Evolutionary conservation across 1,139 yeast genomes (phyloP).

Genomic region (Lodderomyces oxycetoniae): DNA sequence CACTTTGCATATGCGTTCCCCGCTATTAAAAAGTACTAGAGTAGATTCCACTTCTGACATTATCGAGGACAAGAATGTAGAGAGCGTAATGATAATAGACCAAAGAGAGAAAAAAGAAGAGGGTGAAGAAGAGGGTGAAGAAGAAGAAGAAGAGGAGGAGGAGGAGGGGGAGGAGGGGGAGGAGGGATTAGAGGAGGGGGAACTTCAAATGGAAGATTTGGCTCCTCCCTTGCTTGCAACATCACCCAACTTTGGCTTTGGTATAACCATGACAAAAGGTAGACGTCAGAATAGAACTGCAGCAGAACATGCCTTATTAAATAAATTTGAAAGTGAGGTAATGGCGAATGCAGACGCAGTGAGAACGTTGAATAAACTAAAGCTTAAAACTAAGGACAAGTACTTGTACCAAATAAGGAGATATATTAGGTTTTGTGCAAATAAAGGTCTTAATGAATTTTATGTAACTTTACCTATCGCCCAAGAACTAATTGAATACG

Average conservation of each 20-base stretch:
- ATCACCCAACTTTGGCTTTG: not conserved
- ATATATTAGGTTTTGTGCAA: constrained; percentile 12
- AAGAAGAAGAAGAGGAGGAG: not conserved
- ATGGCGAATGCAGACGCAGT: constrained; percentile 9
- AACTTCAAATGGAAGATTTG: not conserved
- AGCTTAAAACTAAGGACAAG: constrained; percentile 10
- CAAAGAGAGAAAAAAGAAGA: no score
- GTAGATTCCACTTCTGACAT: no score
- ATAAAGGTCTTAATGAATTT: constrained; percentile 11
- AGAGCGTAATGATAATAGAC: no score
- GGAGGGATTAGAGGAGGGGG: not conserved
- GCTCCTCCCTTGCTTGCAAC: constrained; percentile 1
- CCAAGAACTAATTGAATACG: constrained; percentile 9
- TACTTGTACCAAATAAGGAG: constrained; percentile 11
- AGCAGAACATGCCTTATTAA: constrained; percentile 7
- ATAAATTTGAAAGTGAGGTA: constrained; percentile 12
- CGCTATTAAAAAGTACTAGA: no score
- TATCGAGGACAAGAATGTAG: no score
- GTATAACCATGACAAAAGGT: no score
- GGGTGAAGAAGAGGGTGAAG: not conserved
- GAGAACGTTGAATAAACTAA: constrained; percentile 5
- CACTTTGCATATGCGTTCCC: no score
- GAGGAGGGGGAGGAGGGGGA: not conserved
- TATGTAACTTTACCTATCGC: constrained; percentile 9
- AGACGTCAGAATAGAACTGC: not conserved